Percentiles rank a stretch among this genome's conserved stretches.
Evolutionary conservation across 2,329 filamentous ascomycete genomes (phyloP).

Genomic region (Hansfordia pulvinata): DNA sequence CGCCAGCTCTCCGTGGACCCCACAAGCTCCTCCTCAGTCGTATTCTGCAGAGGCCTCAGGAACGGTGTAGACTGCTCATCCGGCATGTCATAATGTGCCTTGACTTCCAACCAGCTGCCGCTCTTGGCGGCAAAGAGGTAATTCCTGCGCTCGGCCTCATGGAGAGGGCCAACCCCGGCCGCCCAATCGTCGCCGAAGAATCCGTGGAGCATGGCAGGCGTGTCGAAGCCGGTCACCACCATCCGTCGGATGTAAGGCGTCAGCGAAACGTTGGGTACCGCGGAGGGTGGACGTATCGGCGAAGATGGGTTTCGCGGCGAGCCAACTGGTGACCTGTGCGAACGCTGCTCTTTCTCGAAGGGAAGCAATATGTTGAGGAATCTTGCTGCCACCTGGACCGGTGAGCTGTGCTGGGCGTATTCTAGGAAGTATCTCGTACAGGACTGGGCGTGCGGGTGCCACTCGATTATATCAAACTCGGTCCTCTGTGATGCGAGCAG

Average conservation of each 20-base stretch:
- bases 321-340: too few relatives aligned
- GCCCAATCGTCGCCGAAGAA: conserved; percentile 95
- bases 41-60: conserved; percentile 65
- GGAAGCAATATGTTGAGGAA: conserved; percentile 88
- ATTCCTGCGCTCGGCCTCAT: conserved; percentile 83
- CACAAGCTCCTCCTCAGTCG: conserved; percentile 67
- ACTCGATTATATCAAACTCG: conserved; percentile 84
- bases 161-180: conserved; percentile 64
- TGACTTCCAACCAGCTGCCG: conserved; percentile 78
- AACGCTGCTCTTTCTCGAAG: conserved; percentile 73
- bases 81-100: conserved; percentile 79
- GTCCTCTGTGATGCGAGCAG: too few relatives aligned
- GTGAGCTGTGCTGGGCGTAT: conserved; percentile 69
- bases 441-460: conserved; percentile 82
- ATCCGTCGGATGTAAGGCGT: conserved; percentile 84
- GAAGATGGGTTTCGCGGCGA: conserved; percentile 23
- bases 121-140: conserved; percentile 94
- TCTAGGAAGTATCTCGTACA: conserved; percentile 89
- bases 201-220: conserved; percentile 72
- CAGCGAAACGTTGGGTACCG: conserved; percentile 45
- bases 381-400: conserved; percentile 77
- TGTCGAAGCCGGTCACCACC: conserved; percentile 84
- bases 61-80: conserved; percentile 79
- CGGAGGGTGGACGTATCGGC: conserved; percentile 15
- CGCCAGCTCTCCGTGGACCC: conserved; percentile 79